Conservation (phyloP, 441 rosid genomes). For the Gossypium schwendimanii region DNA sequence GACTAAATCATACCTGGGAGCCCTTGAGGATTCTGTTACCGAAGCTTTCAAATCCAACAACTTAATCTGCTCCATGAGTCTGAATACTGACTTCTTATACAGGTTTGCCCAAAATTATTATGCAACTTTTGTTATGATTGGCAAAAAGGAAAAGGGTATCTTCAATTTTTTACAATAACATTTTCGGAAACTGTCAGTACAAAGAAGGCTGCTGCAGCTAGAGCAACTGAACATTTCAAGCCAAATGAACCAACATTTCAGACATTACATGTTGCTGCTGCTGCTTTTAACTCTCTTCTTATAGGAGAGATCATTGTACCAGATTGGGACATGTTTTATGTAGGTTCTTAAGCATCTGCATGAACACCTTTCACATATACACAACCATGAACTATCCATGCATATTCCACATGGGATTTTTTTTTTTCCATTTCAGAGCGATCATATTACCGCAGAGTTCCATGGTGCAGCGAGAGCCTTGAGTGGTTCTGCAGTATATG, state of each 20-base stretch:
- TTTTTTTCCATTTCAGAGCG: constrained; percentile 35
- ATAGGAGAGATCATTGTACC: constrained; percentile 62
- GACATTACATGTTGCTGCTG: constrained; percentile 58
- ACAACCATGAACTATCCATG: neutral
- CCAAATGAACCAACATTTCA: constrained; percentile 54
- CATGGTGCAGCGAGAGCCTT: constrained; percentile 65
- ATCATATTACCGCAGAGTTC: constrained; percentile 51
- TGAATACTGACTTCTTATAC: constrained; percentile 52
- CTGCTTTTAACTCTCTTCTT: constrained; percentile 57
- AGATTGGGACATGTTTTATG: constrained; percentile 79
- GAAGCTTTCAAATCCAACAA: constrained; percentile 50
- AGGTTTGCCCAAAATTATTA: constrained; percentile 27
- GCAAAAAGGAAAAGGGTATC: neutral
- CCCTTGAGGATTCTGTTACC: constrained; percentile 52
- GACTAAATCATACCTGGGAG: constrained; percentile 48
- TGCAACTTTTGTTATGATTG: neutral
- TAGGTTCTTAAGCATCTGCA: constrained; percentile 15
- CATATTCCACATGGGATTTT: neutral
- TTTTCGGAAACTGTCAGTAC: constrained; percentile 30
- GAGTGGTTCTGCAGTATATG: constrained; percentile 64
- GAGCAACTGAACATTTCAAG: constrained; percentile 71
- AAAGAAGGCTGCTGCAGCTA: constrained; percentile 47
- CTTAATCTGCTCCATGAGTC: constrained; percentile 60
- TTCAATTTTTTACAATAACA: neutral
- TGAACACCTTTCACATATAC: neutral